Base-by-base conservation (phyloP, 805 yeast species). In the Candida silvatica region DNA sequence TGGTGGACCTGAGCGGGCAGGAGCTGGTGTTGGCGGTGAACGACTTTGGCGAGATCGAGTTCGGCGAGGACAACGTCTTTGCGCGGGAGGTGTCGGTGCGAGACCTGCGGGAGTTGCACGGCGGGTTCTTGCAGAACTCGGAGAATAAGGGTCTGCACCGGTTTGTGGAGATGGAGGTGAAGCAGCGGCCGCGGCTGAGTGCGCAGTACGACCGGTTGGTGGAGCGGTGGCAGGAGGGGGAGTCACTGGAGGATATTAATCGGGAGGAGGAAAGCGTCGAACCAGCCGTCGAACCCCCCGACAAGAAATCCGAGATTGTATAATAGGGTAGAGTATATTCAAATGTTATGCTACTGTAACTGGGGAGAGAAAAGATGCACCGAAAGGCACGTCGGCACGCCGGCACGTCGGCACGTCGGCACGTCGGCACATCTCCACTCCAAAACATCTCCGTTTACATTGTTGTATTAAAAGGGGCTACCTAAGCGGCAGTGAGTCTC, bases 401-500 rank as follows among this genome's bases (percentile, higher is more conserved):
- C n/a, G n/a, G n/a, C n/a, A n/a, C n/a, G n/a, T n/a, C n/a, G n/a
- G n/a, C n/a, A n/a, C n/a, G n/a, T n/a, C n/a, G n/a, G n/a, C n/a
- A n/a, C n/a, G n/a, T n/a, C n/a, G n/a, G n/a, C n/a, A n/a, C n/a
- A n/a, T n/a, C n/a, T n/a, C n/a, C n/a, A n/a, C n/a, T n/a, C n/a
- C n/a, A n/a, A n/a, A n/a, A n/a, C n/a, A n/a, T n/a, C n/a, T n/a
- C n/a, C n/a, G n/a, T n/a, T n/a, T n/a, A n/a, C n/a, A n/a, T n/a
- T n/a, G n/a, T n/a, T n/a, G n/a, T n/a, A n/a, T n/a, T n/a, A n/a
- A n/a, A n/a, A n/a, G n/a, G n/a, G n/a, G n/a, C n/a, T 31, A 41
- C 36, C 49, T 54, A 56, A 56, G 62, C 62, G 70, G 85, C 84
- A 65, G 87, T 62, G 58, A 81, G 72, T 67, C 92, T 80, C 81